Percentiles rank a stretch among this genome's conserved stretches.
These are phyloP conservation scores for Cudoniella acicularis DNA, from an alignment of 495 filamentous ascomycete species.

Conservation along the genomic window DNA sequence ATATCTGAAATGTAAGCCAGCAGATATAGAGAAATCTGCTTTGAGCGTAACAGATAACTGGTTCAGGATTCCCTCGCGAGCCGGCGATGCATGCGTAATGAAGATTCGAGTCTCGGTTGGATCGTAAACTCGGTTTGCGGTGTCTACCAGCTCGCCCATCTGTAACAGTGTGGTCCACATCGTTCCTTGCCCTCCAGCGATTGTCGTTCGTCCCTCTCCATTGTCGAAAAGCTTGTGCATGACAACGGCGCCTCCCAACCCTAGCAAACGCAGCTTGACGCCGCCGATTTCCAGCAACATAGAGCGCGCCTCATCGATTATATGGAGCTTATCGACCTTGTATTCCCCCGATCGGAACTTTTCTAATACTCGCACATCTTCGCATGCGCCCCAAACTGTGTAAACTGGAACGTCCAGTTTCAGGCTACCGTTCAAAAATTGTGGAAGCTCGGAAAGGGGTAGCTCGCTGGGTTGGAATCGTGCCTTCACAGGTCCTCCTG, in stretches of 20 bases:
- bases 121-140: constrained; percentile 96
- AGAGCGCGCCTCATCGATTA: constrained; percentile 97
- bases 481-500: constrained; percentile 71
- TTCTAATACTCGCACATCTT: constrained; percentile 96
- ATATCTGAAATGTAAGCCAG: constrained; percentile 97
- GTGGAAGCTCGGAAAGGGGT: constrained; percentile 91
- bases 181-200: constrained; percentile 96
- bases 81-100: constrained; percentile 95
- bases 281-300: constrained; percentile 91
- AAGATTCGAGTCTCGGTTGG: constrained; percentile 98
- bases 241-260: constrained; percentile 92
- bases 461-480: constrained; percentile 74
- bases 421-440: constrained; percentile 81
- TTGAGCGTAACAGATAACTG: constrained; percentile 97
- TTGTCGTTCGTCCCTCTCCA: constrained; percentile 94
- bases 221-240: constrained; percentile 99
- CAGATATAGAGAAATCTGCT: constrained; percentile 97
- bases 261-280: constrained; percentile 91
- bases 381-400: constrained; percentile 98
- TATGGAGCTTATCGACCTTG: constrained; percentile 94
- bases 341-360: constrained; percentile 98
- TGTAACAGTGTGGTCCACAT: constrained; percentile 99
- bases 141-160: constrained; percentile 98
- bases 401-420: constrained; percentile 95
- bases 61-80: constrained; percentile 94